These are phyloP conservation scores for Nannochloris sp. DNA, from an alignment of 139 green algal genomes.

Conservation along the genomic window DNA sequence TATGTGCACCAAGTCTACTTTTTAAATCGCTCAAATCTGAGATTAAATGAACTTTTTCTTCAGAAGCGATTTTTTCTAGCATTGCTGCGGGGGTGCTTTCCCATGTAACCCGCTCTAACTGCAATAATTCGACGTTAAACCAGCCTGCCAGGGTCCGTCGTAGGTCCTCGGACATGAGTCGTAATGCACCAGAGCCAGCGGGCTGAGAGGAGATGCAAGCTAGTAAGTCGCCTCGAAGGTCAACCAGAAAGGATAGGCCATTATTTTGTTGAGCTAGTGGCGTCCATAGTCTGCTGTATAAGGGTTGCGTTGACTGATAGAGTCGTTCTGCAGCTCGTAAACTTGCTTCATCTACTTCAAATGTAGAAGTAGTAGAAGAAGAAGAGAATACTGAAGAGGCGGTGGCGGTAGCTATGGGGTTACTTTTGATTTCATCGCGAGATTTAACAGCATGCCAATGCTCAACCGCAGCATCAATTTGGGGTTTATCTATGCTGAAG, in stretches of 20 bases:
- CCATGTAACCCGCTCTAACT: slow-evolving; percentile 65
- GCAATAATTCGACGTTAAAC: slow-evolving; percentile 66
- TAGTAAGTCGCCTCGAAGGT: slow-evolving; percentile 55
- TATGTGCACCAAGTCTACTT: background rate
- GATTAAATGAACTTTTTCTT: slow-evolving; percentile 9
- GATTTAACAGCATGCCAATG: no score
- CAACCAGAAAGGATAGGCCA: slow-evolving; percentile 63
- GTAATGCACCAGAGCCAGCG: background rate
- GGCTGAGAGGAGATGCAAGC: background rate
- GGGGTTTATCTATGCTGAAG: slow-evolving; percentile 34
- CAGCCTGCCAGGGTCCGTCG: slow-evolving; percentile 46
- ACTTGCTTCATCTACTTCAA: background rate
- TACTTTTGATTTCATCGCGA: slow-evolving; percentile 15
- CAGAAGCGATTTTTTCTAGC: slow-evolving; percentile 47
- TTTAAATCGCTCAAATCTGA: background rate
- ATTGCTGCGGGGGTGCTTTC: slow-evolving; percentile 37
- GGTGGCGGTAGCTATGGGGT: slow-evolving; percentile 13
- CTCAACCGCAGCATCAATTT: no score
- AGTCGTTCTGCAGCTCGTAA: slow-evolving; percentile 25
- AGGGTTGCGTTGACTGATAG: slow-evolving; percentile 30
- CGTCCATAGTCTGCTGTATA: slow-evolving; percentile 55
- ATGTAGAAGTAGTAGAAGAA: background rate
- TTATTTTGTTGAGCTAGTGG: slow-evolving; percentile 42
- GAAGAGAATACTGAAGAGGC: background rate
- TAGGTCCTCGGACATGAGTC: slow-evolving; percentile 14